Percentiles rank a stretch among this genome's conserved stretches.
These are phyloP conservation scores for Phialophora tarda DNA, from an alignment of 2,329 filamentous ascomycete genomes.

Conservation along the genomic window DNA sequence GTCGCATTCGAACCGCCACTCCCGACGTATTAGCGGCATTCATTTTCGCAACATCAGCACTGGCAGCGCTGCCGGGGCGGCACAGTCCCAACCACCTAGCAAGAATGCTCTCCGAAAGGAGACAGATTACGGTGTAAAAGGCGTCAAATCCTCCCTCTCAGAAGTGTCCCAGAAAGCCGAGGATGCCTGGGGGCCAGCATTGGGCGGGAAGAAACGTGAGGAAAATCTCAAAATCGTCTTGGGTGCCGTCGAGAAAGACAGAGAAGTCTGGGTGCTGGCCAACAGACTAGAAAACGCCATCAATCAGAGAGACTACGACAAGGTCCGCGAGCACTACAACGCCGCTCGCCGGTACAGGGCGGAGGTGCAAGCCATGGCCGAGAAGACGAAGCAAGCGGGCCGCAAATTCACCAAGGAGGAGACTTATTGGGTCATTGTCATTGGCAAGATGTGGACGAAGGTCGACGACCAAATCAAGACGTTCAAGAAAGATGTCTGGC, in stretches of 20 bases:
- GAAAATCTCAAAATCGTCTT: slow-evolving; percentile 81
- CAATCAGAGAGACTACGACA: slow-evolving; percentile 88
- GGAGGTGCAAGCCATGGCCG: slow-evolving; percentile 73
- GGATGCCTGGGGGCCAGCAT: slow-evolving; percentile 93
- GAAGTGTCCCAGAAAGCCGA: slow-evolving; percentile 94
- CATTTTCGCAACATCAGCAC: slow-evolving; percentile 63
- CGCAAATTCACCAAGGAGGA: slow-evolving; percentile 74
- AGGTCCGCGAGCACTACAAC: slow-evolving; percentile 82
- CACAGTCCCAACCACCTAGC: slow-evolving; percentile 63
- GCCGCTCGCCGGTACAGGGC: slow-evolving; percentile 82
- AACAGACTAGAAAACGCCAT: slow-evolving; percentile 80
- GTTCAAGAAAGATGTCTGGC: slow-evolving; percentile 92
- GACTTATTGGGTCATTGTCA: slow-evolving; percentile 83
- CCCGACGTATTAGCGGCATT: slow-evolving; percentile 66
- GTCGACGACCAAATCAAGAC: slow-evolving; percentile 82
- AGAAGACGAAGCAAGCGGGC: slow-evolving; percentile 57
- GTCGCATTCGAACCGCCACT: slow-evolving; percentile 53
- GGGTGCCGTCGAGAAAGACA: slow-evolving; percentile 76
- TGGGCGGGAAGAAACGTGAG: slow-evolving; percentile 90
- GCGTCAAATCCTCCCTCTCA: slow-evolving; percentile 84
- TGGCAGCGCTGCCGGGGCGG: slow-evolving; percentile 47
- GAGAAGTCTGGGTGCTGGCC: slow-evolving; percentile 80
- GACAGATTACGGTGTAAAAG: slow-evolving; percentile 85
- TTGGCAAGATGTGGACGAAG: slow-evolving; percentile 93
- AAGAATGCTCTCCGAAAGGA: slow-evolving; percentile 94